These are phyloP conservation scores for Roridomyces roridus DNA, from an alignment of 768 basidiomycete species.

Conservation along the genomic window DNA sequence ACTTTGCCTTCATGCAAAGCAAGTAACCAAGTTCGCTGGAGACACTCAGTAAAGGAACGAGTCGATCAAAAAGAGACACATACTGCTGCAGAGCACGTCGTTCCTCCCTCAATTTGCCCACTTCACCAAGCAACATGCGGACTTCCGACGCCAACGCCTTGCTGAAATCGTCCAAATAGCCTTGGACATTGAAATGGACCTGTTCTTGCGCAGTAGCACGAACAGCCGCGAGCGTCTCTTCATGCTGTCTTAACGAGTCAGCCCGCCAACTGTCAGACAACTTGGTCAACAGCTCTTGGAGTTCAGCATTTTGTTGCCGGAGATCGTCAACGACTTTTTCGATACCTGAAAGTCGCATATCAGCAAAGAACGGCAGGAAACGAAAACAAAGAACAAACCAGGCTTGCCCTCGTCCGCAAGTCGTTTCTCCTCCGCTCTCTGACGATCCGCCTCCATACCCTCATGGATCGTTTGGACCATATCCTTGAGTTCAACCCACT, in stretches of 20 bases:
- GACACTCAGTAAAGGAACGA: not conserved
- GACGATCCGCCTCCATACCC: conserved; percentile 59
- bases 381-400: conserved; percentile 44
- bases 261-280: conserved; percentile 72
- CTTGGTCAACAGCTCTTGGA: conserved; percentile 57
- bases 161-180: conserved; percentile 90
- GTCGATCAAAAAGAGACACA: conserved; percentile 34
- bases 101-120: conserved; percentile 83
- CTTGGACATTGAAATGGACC: conserved; percentile 85
- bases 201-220: conserved; percentile 75
- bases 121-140: conserved; percentile 81
- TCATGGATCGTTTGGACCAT: conserved; percentile 65
- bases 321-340: conserved; percentile 68
- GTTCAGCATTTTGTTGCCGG: conserved; percentile 62
- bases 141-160: conserved; percentile 85
- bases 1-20: conserved; percentile 72
- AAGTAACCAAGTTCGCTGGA: conserved; percentile 78
- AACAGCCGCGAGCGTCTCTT: conserved; percentile 71
- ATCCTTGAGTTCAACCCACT: conserved; percentile 61
- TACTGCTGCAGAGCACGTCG: conserved; percentile 80
- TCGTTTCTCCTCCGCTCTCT: conserved; percentile 58
- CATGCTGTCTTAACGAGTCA: conserved; percentile 68
- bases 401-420: conserved; percentile 59
- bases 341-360: conserved; percentile 47
- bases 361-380: not conserved